A percentile compares a stretch with the other conserved stretches of the same genome.
phyloP scores from a whole-genome alignment of 2,329 filamentous ascomycete genomes.

The Daldinia sp. region DNA sequence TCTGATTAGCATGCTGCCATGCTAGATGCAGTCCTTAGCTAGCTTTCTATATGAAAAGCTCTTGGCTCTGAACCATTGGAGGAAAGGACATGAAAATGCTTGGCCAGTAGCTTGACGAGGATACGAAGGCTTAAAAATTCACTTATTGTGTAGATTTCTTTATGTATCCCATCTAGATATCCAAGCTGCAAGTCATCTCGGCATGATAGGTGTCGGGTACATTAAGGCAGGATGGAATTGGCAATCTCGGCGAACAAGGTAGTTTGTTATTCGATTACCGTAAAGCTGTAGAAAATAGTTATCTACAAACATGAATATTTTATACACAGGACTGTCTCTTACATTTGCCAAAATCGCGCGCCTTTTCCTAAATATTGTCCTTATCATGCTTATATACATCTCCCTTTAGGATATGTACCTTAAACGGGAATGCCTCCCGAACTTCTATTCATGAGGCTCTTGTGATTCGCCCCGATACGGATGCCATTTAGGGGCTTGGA shows the following conservation, averaged over 20 bases:
- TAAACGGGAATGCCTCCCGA: slow-evolving; percentile 31
- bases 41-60: not conserved
- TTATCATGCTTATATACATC: slow-evolving; percentile 4
- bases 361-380: slow-evolving; percentile 14
- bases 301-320: slow-evolving; percentile 13
- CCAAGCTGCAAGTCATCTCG: not conserved
- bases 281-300: not conserved
- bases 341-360: no score
- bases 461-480: slow-evolving; percentile 5
- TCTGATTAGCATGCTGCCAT: no score
- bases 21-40: not conserved
- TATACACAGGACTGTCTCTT: no score
- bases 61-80: not conserved
- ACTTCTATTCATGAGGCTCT: slow-evolving; percentile 35
- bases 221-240: not conserved
- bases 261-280: slow-evolving; percentile 5
- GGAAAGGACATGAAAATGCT: not conserved
- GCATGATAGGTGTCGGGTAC: no score
- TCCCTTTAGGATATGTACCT: slow-evolving; percentile 11
- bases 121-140: not conserved
- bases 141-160: no score
- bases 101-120: not conserved
- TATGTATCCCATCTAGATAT: no score
- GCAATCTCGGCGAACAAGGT: not conserved
- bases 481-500: slow-evolving; percentile 16